phyloP scores from a whole-genome alignment of 306 rosid genomes.

The Quercus robur region DNA sequence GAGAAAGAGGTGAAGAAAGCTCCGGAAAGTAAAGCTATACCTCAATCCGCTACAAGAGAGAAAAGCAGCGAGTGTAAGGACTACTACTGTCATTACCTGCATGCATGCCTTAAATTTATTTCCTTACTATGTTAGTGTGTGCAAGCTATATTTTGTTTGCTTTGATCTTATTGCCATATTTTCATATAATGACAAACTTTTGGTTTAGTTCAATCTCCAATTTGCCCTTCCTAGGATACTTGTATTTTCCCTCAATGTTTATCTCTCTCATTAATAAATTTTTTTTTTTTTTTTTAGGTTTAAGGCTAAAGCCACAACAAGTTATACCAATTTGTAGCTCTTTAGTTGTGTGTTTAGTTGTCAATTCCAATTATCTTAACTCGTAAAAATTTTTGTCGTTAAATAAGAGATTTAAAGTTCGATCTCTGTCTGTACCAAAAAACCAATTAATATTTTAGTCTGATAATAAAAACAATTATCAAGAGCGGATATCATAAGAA shows the following conservation, averaged over 20 bases:
- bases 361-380: fast-evolving
- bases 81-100: too few relatives aligned
- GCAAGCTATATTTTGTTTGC: too few relatives aligned
- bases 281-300: not conserved
- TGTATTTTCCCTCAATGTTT: not conserved
- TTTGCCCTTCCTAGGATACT: not conserved
- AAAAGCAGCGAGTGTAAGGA: too few relatives aligned
- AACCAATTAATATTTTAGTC: fast-evolving
- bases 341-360: too few relatives aligned
- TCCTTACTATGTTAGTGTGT: too few relatives aligned
- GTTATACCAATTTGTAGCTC: too few relatives aligned
- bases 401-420: too few relatives aligned
- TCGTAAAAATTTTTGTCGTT: fast-evolving
- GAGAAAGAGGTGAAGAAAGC: not conserved
- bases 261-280: not conserved
- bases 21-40: not conserved
- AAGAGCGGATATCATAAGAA: fast-evolving
- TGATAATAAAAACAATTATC: too few relatives aligned
- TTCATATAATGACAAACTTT: too few relatives aligned
- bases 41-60: not conserved
- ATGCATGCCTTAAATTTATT: not conserved
- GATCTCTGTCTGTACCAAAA: fast-evolving
- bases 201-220: not conserved
- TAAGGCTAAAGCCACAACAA: too few relatives aligned
- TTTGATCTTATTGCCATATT: too few relatives aligned